A percentile compares a stretch with the other conserved stretches of the same genome.
Evolutionary conservation across 1,284 basidiomycete genomes (phyloP).

Genomic region (Malassezia furfur): DNA sequence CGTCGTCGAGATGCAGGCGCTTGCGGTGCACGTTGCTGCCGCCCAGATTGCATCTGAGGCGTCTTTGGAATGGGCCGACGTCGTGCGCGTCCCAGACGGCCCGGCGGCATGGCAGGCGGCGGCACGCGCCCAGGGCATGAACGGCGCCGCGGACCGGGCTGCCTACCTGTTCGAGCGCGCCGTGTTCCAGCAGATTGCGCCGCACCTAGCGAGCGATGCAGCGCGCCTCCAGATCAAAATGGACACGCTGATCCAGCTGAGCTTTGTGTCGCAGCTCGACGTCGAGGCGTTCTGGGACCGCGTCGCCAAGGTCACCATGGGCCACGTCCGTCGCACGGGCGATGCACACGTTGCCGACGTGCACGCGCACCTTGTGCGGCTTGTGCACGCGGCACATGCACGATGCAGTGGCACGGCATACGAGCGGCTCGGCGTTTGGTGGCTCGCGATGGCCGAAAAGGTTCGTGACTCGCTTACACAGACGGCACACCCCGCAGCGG

Average conservation of each 20-base stretch:
- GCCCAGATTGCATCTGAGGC: neutral
- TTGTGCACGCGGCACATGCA: neutral
- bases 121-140: conserved; percentile 12
- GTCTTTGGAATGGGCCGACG: neutral
- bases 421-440: neutral
- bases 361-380: neutral
- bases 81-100: neutral
- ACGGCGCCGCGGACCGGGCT: conserved; percentile 21
- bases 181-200: conserved; percentile 20
- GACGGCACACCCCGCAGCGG: neutral
- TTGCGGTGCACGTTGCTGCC: conserved; percentile 17
- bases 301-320: neutral
- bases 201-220: conserved; percentile 13
- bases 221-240: conserved; percentile 17
- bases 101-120: conserved; percentile 15
- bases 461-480: neutral
- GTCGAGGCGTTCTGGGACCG: conserved; percentile 29
- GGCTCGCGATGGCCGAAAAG: neutral
- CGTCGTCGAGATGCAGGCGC: conserved; percentile 13
- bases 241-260: conserved; percentile 22
- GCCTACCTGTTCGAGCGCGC: conserved; percentile 26
- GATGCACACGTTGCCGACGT: neutral
- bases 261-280: conserved; percentile 25
- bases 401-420: neutral
- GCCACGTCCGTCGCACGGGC: neutral